phyloP scores from a whole-genome alignment of 371 early-diverging fungal genomes.

The Actinomucor elegans region DNA sequence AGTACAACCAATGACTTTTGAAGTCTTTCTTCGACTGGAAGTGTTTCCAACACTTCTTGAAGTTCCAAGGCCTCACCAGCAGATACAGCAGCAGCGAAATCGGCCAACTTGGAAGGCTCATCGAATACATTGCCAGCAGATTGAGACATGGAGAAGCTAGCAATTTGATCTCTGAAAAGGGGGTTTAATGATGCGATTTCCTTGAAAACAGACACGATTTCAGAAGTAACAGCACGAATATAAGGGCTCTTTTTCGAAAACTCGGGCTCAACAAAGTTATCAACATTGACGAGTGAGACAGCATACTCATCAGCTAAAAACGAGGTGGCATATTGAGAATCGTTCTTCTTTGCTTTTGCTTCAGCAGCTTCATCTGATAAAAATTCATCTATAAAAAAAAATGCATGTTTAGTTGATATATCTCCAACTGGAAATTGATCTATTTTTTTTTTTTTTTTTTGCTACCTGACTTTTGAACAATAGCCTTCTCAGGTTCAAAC shows the following conservation, averaged over 20 bases:
- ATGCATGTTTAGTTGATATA: background rate
- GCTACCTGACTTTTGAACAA: slow-evolving; percentile 14
- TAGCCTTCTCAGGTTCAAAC: slow-evolving; percentile 4
- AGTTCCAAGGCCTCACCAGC: slow-evolving; percentile 90
- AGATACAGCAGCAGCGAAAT: slow-evolving; percentile 95
- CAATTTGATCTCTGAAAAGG: slow-evolving; percentile 95
- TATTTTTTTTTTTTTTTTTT: no score
- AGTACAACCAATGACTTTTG: slow-evolving; percentile 89
- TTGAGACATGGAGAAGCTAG: slow-evolving; percentile 92
- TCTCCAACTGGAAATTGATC: background rate
- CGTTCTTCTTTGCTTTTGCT: slow-evolving; percentile 6
- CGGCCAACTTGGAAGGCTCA: slow-evolving; percentile 92
- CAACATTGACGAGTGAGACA: slow-evolving; percentile 84
- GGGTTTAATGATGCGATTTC: slow-evolving; percentile 94
- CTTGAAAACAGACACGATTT: slow-evolving; percentile 93
- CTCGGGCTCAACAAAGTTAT: slow-evolving; percentile 81
- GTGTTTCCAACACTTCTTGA: slow-evolving; percentile 87
- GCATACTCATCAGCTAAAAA: slow-evolving; percentile 68
- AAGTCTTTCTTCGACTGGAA: slow-evolving; percentile 88
- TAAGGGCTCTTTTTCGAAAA: slow-evolving; percentile 82
- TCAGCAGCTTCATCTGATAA: slow-evolving; percentile 16
- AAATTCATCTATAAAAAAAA: slow-evolving; percentile 3
- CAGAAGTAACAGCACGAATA: slow-evolving; percentile 92
- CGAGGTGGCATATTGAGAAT: slow-evolving; percentile 35
- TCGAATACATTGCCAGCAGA: slow-evolving; percentile 94